Evolutionary conservation across 192 early-diverging fungal species (phyloP).

Genomic region (Ambispora gerdemannii): DNA sequence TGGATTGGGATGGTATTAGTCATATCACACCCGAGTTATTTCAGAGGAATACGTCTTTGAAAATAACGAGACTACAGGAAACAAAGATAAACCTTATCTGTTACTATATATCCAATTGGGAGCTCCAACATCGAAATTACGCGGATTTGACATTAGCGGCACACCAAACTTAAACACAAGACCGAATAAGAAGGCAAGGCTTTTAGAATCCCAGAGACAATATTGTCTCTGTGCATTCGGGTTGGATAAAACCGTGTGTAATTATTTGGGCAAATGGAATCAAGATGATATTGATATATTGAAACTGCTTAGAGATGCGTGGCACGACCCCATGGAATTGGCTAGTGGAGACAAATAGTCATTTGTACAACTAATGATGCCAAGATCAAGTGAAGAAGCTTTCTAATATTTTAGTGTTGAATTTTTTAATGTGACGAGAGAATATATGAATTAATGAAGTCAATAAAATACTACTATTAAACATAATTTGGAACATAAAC

Average conservation of each 20-base stretch:
- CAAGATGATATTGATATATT: conserved; percentile 11
- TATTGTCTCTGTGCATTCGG: conserved; percentile 7
- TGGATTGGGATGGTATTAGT: neutral
- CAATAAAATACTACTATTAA: no score
- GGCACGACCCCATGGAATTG: neutral
- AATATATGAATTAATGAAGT: no score
- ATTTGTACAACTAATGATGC: no score
- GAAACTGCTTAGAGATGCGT: neutral
- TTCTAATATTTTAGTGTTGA: no score
- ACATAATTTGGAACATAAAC: no score
- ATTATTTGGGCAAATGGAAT: conserved; percentile 6
- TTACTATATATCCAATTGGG: neutral
- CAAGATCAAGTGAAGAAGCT: no score
- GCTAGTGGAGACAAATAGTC: no score
- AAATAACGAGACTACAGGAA: neutral
- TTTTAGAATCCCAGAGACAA: neutral
- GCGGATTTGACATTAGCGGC: neutral
- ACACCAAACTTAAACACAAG: neutral
- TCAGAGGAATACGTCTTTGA: neutral
- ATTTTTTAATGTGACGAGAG: no score
- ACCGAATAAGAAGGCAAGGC: neutral
- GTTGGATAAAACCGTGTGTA: conserved; percentile 5
- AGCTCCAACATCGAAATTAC: neutral
- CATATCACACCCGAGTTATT: neutral
- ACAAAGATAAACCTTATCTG: neutral